Base-by-base conservation (phyloP, 768 basidiomycete genomes). In the Mycena floridula region DNA sequence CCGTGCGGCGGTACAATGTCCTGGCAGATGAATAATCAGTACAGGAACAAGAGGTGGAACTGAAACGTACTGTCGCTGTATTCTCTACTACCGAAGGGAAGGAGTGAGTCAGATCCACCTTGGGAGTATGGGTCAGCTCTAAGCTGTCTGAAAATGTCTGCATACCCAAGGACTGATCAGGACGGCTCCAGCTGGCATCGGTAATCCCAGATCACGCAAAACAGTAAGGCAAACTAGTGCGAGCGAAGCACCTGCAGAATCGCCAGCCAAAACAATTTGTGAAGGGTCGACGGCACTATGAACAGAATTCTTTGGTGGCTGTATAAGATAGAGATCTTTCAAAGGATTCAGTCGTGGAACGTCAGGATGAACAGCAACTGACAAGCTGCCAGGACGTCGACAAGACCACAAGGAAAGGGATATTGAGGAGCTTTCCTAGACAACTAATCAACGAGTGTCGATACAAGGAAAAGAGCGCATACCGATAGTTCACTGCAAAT, bases 341-440 rank as follows among this genome's bases (percentile, higher is more conserved):
- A 6, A 27, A 43, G 20, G 7, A 25, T 12, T 25, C 25, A 11
- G 37, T 20, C 27, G 40, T 16, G 15, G 11, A 18, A 3, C 30
- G 12, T 24, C 20, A 12, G 24, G 15, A 27, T 3, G 23, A 25
- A 15, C 13, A 9, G 20, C 40, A 24, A 56, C 70, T 40, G 57
- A 81, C 82, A 89, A 1, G 85, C 82, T 3, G 88, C 84, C 21
- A 89, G 59, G 13, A 82, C 78, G 53, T 91, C 89, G 47, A 87
- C 85, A 0, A 90, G 54, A 1, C 82, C 76, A 58, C 80, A 82
- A 2, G 87, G 88, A 73, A 85, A 89, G 12, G 88, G 88, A 54
- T 87, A 89, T 59, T 91, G 89, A 2, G 89, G 88, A 1, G 87
- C 84, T 57, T 87, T 81, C 36, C 86, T 80, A 54, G 61, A 63